Evolutionary conservation across 2,329 filamentous ascomycete species (phyloP), one percentile per base, ranked within the genome.

Genomic region (Lachnellula subtilissima): DNA sequence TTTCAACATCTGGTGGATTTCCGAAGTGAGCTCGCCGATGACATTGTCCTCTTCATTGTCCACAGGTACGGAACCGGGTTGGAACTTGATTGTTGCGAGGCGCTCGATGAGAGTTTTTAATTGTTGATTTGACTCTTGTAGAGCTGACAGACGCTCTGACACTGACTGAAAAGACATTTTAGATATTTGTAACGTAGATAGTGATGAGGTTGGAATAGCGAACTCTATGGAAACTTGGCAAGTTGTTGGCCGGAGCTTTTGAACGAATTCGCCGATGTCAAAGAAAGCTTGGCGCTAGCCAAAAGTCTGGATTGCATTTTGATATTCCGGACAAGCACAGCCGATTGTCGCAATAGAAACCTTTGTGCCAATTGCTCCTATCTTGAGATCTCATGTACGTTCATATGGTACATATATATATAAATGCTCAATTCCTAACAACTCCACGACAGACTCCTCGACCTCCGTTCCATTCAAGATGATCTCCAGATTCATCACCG

Each of bases 401-500:
- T 19, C 15, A 5, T 43, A 5, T 19, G 9, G 9, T 1, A 28
- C 9, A n/a, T 42, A 12, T 11, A 19, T 22, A n/a, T 42, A 12
- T 11, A 19, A 4, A 3, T 3, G 14, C 25, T 50, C 37, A 56
- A 53, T 52, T 56, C 19, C 48, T 35, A 50, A 48, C 28, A 15
- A 25, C 14, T 7, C 22, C 35, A 6, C 40, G 22, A 5, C 35
- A 48, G 52, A 46, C 36, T 42, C 22, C 8, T n/a, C 32, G 5
- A 28, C 37, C 39, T 36, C 37, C 52, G 32, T 35, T 47, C 56
- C 8, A 28, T 28, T 28, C 28, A 78, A 72, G 51, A 94, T 94
- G 90, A 89, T 94, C 59, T 93, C 89, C 57, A 85, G 86, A 71
- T 94, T 90, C 77, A 83, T 95, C 72, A 93, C 91, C 72, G 84